Conservation (phyloP, 2,329 filamentous ascomycete genomes). For the Orbilia oligospora region DNA sequence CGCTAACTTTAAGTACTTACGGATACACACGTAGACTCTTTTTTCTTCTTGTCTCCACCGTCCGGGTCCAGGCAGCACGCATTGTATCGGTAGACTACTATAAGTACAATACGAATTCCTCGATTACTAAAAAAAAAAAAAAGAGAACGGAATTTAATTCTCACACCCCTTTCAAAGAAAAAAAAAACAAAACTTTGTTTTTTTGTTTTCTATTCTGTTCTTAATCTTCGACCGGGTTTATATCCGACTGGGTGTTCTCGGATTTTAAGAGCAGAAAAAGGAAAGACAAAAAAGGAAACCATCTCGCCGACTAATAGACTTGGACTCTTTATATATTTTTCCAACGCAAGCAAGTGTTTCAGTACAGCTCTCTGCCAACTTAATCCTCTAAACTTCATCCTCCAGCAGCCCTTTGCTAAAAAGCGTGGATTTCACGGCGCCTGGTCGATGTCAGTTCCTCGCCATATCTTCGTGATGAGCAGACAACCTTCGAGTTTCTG, state of each 20-base stretch:
- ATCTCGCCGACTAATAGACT: constrained; percentile 5
- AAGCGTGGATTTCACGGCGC: constrained; percentile 14
- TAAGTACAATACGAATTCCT: not conserved
- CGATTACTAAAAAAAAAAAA: constrained; percentile 1
- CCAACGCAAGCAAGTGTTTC: constrained; percentile 3
- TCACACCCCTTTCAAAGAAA: constrained; percentile 54
- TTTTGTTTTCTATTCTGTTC: no score
- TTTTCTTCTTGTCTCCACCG: constrained; percentile 4
- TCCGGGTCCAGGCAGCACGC: not conserved
- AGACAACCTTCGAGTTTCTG: constrained; percentile 46
- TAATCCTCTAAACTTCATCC: constrained; percentile 13
- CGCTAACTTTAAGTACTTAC: constrained; percentile 6
- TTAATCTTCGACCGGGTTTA: constrained; percentile 27
- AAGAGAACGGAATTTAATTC: constrained; percentile 45
- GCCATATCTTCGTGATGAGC: constrained; percentile 53
- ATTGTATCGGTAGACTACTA: not conserved
- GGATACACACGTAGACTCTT: not conserved
- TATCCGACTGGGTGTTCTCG: constrained; percentile 39
- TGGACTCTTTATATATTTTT: constrained; percentile 15
- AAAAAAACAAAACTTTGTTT: no score
- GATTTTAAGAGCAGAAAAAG: constrained; percentile 31
- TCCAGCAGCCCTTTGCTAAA: not conserved
- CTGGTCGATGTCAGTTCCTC: constrained; percentile 58
- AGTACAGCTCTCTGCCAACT: constrained; percentile 21
- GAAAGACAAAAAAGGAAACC: not conserved